Evolutionary conservation across 768 basidiomycete genomes (phyloP), one percentile per base, ranked within the genome.

Genomic region (Trametopsis cervina): DNA sequence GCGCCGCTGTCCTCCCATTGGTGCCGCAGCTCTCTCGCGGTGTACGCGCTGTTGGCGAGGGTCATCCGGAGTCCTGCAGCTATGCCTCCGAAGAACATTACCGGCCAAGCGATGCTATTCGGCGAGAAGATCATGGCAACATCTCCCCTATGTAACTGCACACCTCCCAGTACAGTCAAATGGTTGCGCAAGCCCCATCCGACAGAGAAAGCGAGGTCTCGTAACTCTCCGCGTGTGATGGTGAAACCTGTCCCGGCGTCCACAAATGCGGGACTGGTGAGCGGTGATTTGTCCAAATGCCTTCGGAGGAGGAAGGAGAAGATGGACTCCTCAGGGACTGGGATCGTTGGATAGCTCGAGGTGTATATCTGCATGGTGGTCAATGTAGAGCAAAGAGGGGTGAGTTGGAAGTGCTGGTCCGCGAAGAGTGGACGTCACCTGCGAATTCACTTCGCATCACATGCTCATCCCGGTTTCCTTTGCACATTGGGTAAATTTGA

Each of bases 41-140:
- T 84, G 57, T 88, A 92, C 0, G 73, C 71, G 49, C 75, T 80
- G 60, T 90, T 93, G 13, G 85, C 84, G 12, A 87, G 77, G 0
- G 89, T 86, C 44, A 77, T 75, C 38, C 77, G 66, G 13, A 88
- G 58, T 3, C 85, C 86, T 0, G 82, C 84, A 0, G 89, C 83
- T 37, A 83, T 69, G 60, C 65, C 63, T 42, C 63, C 66, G 15
- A 68, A 64, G 4, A 80, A 49, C 41, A 73, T 60, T 49, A 78
- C 60, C 1, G 80, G 75, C 66, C 71, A 83, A 37, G 69, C 66
- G 40, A 89, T 56, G 17, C 71, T 79, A 64, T 92, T 91, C 7
- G 76, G 81, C 1, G 82, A 81, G 60, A 75, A 89, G 4, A 91
- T 68, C 50, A 86, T 69, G 15, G 78, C 69, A 0, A 77, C 77